These are phyloP conservation scores for Melanomma pulvis-pyrius DNA, from an alignment of 495 filamentous ascomycete species.

Conservation along the genomic window DNA sequence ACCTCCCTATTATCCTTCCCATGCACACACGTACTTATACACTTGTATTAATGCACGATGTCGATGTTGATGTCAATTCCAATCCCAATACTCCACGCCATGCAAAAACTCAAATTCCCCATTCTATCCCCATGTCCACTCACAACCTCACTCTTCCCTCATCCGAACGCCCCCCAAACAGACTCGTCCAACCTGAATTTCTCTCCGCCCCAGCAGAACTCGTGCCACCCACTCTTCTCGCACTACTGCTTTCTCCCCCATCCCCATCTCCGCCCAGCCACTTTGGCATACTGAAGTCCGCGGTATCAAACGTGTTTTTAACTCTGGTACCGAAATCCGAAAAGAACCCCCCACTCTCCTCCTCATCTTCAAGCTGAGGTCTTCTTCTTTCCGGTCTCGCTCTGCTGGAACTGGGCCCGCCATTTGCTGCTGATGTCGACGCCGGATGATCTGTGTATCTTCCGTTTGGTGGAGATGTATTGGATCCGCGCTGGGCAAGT, in stretches of 20 bases:
- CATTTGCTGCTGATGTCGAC: neutral
- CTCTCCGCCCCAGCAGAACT: conserved; percentile 45
- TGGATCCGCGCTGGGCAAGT: conserved; percentile 33
- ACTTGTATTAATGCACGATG: neutral
- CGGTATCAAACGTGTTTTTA: conserved; percentile 85
- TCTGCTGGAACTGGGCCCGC: neutral
- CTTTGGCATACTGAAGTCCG: conserved; percentile 81
- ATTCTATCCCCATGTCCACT: neutral
- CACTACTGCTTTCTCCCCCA: neutral
- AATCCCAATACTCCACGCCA: conserved; percentile 23
- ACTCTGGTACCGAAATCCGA: conserved; percentile 81
- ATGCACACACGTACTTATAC: neutral
- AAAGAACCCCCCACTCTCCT: conserved; percentile 75
- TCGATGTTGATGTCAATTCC: neutral
- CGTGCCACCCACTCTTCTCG: conserved; percentile 24
- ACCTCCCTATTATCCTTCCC: neutral
- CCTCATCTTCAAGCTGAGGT: conserved; percentile 45
- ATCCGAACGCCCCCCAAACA: conserved; percentile 58
- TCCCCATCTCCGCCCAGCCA: conserved; percentile 70
- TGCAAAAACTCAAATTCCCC: neutral
- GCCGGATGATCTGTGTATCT: conserved; percentile 28
- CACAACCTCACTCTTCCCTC: conserved; percentile 36
- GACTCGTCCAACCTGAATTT: conserved; percentile 45
- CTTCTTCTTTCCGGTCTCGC: conserved; percentile 10
- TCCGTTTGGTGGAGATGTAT: conserved; percentile 26